A percentile compares a stretch with the other conserved stretches of the same genome.
Conservation (phyloP, 495 filamentous ascomycete genomes). For the Podospora conica region DNA sequence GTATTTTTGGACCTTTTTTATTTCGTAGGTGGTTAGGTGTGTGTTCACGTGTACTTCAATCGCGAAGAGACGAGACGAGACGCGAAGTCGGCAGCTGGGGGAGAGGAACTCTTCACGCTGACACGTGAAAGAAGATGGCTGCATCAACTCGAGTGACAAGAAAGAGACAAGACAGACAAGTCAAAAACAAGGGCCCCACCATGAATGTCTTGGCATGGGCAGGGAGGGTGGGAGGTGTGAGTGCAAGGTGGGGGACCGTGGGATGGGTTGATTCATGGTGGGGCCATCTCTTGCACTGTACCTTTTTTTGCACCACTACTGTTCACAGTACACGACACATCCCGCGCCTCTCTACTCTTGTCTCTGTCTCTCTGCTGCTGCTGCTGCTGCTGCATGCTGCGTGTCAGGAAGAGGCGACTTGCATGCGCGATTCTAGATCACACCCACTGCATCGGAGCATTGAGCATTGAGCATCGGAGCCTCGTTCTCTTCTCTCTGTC, state of each 20-base stretch:
- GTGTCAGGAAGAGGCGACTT: not conserved
- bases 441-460: not conserved
- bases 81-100: not conserved
- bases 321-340: too few relatives aligned
- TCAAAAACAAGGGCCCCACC: not conserved
- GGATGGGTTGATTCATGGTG: not conserved
- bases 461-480: not conserved
- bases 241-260: not conserved
- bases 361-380: not conserved
- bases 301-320: not conserved
- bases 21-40: not conserved
- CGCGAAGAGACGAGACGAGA: not conserved
- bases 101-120: not conserved
- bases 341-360: not conserved
- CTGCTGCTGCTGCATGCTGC: slow-evolving; percentile 1
- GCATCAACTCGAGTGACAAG: too few relatives aligned
- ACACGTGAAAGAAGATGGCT: not conserved
- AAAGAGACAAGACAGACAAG: too few relatives aligned
- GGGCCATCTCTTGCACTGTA: not conserved
- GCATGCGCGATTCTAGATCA: slow-evolving; percentile 4
- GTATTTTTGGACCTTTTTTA: not conserved
- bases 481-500: not conserved
- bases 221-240: not conserved
- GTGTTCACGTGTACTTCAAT: not conserved
- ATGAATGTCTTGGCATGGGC: not conserved